These are phyloP conservation scores for Saccharomycopsis fermentans DNA, from an alignment of 805 yeast species.

Conservation along the genomic window DNA sequence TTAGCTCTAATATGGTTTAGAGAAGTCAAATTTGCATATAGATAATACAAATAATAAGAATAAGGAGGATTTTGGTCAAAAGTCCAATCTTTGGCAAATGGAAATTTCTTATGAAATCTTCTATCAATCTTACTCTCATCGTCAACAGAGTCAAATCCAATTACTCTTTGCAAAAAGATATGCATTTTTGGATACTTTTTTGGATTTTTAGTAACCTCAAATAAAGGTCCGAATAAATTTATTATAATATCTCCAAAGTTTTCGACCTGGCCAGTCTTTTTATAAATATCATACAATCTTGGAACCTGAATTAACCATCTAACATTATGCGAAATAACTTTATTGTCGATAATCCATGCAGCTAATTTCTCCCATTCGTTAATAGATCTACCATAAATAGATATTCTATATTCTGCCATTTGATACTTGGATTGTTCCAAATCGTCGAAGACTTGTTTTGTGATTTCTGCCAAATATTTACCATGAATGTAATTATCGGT, in stretches of 20 bases:
- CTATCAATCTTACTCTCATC: conserved; percentile 93
- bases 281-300: conserved; percentile 82
- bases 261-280: conserved; percentile 56
- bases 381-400: conserved; percentile 80
- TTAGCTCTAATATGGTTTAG: conserved; percentile 73
- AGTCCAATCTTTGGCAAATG: conserved; percentile 80
- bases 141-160: conserved; percentile 97
- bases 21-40: conserved; percentile 78
- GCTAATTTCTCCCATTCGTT: conserved; percentile 96
- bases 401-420: conserved; percentile 93
- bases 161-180: conserved; percentile 82
- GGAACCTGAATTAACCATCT: conserved; percentile 97
- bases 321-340: conserved; percentile 83
- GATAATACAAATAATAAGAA: conserved; percentile 84
- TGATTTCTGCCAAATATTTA: conserved; percentile 81
- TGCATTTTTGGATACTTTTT: conserved; percentile 81
- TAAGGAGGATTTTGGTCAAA: conserved; percentile 85
- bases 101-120: conserved; percentile 70
- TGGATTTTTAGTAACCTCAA: conserved; percentile 84
- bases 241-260: conserved; percentile 67
- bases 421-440: conserved; percentile 92
- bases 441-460: conserved; percentile 89
- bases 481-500: conserved; percentile 92
- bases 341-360: conserved; percentile 89
- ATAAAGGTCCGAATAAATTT: conserved; percentile 79